A percentile compares a stretch with the other conserved stretches of the same genome.
phyloP scores from a whole-genome alignment of 179 eudicot species.

The Vitellaria paradoxa region DNA sequence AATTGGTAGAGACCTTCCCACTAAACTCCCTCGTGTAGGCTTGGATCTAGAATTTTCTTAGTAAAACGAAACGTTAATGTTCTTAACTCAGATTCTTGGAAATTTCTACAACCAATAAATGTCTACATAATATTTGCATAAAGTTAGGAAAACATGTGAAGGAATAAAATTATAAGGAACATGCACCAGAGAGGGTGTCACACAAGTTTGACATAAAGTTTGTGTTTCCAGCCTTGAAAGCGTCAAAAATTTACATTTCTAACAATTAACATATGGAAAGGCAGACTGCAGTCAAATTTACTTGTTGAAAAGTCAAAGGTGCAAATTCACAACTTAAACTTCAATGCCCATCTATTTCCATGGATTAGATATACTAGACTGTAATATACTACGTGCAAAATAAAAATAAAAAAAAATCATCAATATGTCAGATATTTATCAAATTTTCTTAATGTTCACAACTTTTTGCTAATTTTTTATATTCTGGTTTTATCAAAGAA shows the following conservation, averaged over 20 bases:
- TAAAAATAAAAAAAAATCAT: background rate
- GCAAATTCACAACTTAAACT: background rate
- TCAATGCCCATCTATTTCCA: background rate
- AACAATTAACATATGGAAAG: background rate
- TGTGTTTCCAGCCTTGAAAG: background rate
- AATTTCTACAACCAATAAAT: background rate
- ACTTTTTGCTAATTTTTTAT: background rate
- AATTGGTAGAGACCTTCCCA: no score
- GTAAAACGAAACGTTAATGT: no score
- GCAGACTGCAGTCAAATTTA: no score
- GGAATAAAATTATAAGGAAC: no score
- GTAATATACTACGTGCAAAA: background rate
- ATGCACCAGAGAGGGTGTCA: background rate
- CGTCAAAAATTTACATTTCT: background rate
- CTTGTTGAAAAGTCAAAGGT: no score
- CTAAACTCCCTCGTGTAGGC: no score
- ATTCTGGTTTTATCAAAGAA: background rate
- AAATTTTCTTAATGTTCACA: background rate
- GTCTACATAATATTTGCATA: no score
- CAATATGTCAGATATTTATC: background rate
- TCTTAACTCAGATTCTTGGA: no score
- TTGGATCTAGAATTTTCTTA: no score
- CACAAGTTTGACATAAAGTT: background rate
- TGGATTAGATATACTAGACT: background rate
- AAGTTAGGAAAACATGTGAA: no score